Conservation (phyloP, 257 asterid species). For the Paraleonurus japonicus region DNA sequence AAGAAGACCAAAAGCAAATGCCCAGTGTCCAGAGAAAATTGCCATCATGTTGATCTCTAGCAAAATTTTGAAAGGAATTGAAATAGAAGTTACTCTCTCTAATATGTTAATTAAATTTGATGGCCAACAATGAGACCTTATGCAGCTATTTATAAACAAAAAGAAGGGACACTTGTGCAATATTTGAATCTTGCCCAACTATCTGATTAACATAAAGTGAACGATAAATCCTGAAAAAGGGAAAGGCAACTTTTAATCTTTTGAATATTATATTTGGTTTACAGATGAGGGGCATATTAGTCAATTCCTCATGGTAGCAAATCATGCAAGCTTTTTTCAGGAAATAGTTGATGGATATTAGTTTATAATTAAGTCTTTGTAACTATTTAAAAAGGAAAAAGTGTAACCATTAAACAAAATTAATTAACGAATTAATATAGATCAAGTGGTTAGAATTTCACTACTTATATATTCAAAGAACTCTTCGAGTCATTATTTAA, state of each 20-base stretch:
- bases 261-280: constrained; percentile 15
- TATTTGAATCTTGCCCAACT: constrained; percentile 1
- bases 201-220: constrained; percentile 25
- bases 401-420: too few species aligned
- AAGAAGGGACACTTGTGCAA: constrained; percentile 28
- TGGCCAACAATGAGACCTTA: constrained; percentile 21
- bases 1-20: constrained; percentile 62
- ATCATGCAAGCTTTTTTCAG: constrained; percentile 28
- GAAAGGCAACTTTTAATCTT: constrained; percentile 20
- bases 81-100: not conserved
- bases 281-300: constrained; percentile 20
- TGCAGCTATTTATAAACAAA: constrained; percentile 37
- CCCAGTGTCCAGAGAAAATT: constrained; percentile 44
- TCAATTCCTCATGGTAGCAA: constrained; percentile 18
- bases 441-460: too few species aligned
- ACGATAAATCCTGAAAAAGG: constrained; percentile 19
- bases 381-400: too few species aligned
- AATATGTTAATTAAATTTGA: not conserved
- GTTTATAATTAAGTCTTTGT: too few species aligned
- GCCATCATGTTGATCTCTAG: constrained; percentile 44
- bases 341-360: not conserved
- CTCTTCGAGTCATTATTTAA: too few species aligned
- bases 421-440: too few species aligned
- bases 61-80: constrained; percentile 11
- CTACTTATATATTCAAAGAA: too few species aligned